Percentiles rank a stretch among this genome's conserved stretches.
Evolutionary conservation across 2,329 filamentous ascomycete genomes (phyloP).

Genomic region (Blastomyces percursus): DNA sequence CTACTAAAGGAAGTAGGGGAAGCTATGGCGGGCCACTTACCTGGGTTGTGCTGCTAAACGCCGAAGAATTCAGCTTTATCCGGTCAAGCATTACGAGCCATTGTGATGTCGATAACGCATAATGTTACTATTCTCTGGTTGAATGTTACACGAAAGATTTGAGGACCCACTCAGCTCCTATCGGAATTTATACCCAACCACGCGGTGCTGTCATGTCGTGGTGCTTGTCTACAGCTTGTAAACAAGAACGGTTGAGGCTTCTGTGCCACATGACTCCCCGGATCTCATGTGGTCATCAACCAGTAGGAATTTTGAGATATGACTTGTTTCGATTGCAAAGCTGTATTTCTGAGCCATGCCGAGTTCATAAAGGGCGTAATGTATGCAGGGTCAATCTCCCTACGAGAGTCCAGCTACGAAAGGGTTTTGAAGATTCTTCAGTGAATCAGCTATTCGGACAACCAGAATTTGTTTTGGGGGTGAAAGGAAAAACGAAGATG

Average conservation of each 20-base stretch:
- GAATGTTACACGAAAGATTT: neutral
- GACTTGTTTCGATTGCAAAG: neutral
- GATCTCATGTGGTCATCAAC: neutral
- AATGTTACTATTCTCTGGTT: neutral
- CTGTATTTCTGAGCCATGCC: neutral
- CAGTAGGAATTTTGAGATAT: neutral
- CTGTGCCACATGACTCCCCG: neutral
- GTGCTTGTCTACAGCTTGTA: neutral
- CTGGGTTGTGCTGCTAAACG: neutral
- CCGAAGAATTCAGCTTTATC: neutral
- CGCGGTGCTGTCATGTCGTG: neutral
- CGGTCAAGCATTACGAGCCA: neutral
- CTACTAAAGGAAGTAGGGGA: neutral
- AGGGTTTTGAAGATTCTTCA: neutral
- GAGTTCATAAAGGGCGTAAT: neutral
- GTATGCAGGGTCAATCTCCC: too few relatives aligned
- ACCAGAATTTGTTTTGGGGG: neutral
- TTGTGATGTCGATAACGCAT: neutral
- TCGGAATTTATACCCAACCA: slow-evolving; percentile 5
- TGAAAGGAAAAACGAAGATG: too few relatives aligned
- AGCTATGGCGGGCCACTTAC: neutral
- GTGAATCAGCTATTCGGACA: neutral
- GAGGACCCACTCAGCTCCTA: neutral
- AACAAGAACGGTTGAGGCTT: neutral
- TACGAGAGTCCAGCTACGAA: neutral